Evolutionary conservation across 306 rosid genomes (phyloP).

Genomic region (Spatholobus suberectus): DNA sequence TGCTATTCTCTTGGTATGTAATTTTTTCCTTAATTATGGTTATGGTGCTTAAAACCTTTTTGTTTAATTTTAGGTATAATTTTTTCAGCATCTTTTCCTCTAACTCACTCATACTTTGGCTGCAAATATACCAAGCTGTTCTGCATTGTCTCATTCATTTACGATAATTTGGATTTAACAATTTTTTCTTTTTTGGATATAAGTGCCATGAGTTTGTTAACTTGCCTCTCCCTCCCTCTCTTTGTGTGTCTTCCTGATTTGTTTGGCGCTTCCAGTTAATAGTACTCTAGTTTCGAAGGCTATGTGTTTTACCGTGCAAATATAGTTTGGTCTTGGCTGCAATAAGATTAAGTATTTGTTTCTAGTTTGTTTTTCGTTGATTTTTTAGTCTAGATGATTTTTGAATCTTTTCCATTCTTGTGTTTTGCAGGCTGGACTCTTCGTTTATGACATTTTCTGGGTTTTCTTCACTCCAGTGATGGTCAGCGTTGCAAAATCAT

Average conservation of each 20-base stretch:
- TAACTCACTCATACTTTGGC: slow-evolving; percentile 12
- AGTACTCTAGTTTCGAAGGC: neutral
- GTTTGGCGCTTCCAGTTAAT: neutral
- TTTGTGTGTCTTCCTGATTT: neutral
- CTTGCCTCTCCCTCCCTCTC: neutral
- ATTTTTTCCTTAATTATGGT: neutral
- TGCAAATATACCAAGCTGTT: neutral
- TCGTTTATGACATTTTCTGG: slow-evolving; percentile 92
- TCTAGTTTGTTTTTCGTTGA: neutral
- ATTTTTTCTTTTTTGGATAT: neutral
- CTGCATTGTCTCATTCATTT: slow-evolving; percentile 15
- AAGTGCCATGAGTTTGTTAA: slow-evolving; percentile 8
- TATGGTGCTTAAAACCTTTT: neutral
- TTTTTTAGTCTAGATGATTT: slow-evolving; percentile 2
- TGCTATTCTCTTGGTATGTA: slow-evolving; percentile 90
- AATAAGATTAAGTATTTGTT: neutral
- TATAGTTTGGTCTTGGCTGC: slow-evolving; percentile 1
- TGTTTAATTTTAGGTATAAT: neutral
- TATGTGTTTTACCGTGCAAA: neutral
- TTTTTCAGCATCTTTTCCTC: neutral
- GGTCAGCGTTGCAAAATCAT: slow-evolving; percentile 94
- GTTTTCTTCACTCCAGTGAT: slow-evolving; percentile 91
- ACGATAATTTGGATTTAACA: neutral
- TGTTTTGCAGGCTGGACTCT: slow-evolving; percentile 72
- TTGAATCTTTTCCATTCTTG: slow-evolving; percentile 27